Evolutionary conservation across 257 asterid species (phyloP).

Genomic region (Nicotiana undulata): DNA sequence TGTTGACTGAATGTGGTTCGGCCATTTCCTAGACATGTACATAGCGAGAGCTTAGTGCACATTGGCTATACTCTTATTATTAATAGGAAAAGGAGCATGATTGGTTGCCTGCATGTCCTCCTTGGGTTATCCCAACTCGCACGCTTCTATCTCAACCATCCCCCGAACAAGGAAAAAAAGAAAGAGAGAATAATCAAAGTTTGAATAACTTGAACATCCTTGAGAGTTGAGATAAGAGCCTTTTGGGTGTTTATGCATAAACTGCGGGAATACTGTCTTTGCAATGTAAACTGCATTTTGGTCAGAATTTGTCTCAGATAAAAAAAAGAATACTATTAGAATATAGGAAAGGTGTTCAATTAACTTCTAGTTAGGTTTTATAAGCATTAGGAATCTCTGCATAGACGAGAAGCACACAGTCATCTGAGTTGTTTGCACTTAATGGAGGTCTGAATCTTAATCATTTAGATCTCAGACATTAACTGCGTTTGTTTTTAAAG

Average conservation of each 20-base stretch:
- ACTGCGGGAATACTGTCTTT: background rate
- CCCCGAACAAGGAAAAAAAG: no score
- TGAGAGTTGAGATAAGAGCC: background rate
- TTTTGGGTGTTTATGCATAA: no score
- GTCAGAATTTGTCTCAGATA: background rate
- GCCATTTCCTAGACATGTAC: background rate
- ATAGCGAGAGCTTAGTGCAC: background rate
- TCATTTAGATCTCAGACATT: no score
- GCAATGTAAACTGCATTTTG: background rate
- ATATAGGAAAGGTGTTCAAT: background rate
- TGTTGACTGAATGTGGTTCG: background rate
- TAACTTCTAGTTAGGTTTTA: background rate
- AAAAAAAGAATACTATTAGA: background rate
- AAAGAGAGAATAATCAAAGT: no score
- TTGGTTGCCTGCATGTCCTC: background rate
- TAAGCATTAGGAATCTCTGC: background rate
- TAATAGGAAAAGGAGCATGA: background rate
- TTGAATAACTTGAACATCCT: background rate
- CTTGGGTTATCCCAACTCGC: background rate
- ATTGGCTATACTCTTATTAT: background rate
- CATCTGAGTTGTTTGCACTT: no score
- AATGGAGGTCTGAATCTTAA: no score
- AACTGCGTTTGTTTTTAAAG: no score
- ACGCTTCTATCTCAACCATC: no score
- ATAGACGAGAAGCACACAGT: background rate